Evolutionary conservation across 176 grass and related monocot species (phyloP), one percentile per base, ranked within the genome.

Genomic region (Musa beccarii): DNA sequence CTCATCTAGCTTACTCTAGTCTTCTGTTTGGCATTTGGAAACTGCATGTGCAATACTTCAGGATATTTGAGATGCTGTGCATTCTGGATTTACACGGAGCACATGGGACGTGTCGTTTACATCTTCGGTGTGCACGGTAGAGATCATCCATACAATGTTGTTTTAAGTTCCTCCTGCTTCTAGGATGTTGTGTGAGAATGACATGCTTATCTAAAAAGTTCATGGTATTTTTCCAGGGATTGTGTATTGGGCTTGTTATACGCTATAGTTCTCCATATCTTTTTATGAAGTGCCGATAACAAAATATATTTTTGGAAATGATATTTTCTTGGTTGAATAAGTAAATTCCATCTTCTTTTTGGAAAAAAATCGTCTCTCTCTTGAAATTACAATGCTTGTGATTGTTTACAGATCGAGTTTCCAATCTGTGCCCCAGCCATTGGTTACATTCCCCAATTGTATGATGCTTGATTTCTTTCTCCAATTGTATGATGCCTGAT

Each of bases 1-100:
- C 96, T 95, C 79, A 78, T 89, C 78, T 94, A 84, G 87, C 34
- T 81, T 84, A 21, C 52, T 67, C 63, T 79, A 52, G 66, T 54
- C 14, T 62, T 71, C 50, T 43, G 9, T n/a, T 49, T 22, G 51
- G 11, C 28, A 49, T 15, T 22, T 23, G 26, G 26, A 66, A 61
- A 61, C 7, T 8, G 17, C 57, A 17, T 61, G 2, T 61, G n/a
- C 11, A 8, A 67, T 12, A 68, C 13, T 43, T 43, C 10, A 34
- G 14, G 25, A 34, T 56, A 43, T 68, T 43, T 26, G 34, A 68
- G 25, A 68, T 68, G 28, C 11, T 43, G 34, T 43, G 34, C 34
- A 6, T 6, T 43, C 34, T 43, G 34, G 34, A 43, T 43, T 43
- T 3, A 29, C 24, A 1, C 9, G 26, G 65, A 68, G 10, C 12